These are phyloP conservation scores for Daldinia concentrica DNA, from an alignment of 495 filamentous ascomycete genomes.

Conservation along the genomic window DNA sequence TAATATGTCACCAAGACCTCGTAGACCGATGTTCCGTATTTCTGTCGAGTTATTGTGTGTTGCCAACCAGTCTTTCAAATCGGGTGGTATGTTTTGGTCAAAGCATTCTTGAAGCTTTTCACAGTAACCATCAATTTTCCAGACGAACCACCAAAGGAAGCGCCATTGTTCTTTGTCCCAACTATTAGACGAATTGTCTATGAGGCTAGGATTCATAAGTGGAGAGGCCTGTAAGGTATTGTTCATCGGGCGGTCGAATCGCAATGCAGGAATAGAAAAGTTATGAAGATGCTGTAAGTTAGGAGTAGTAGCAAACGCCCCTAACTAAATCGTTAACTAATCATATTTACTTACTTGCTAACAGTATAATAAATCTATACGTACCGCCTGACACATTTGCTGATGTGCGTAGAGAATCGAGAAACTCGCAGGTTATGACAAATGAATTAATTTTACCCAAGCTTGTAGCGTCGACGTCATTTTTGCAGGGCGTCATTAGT, in stretches of 20 bases:
- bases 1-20: conserved; percentile 19
- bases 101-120: conserved; percentile 20
- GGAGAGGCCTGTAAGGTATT: conserved; percentile 3
- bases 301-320: not conserved
- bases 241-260: not conserved
- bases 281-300: conserved; percentile 2
- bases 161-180: conserved; percentile 28
- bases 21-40: conserved; percentile 23
- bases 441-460: conserved; percentile 14
- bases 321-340: conserved; percentile 19
- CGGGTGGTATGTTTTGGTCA: not conserved
- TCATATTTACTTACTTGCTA: not conserved
- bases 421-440: conserved; percentile 16
- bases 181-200: conserved; percentile 7
- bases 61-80: conserved; percentile 26
- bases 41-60: not conserved
- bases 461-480: not conserved
- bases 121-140: conserved; percentile 19
- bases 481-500: not conserved
- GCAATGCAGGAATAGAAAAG: conserved; percentile 2
- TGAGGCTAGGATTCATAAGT: conserved; percentile 15
- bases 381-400: conserved; percentile 13
- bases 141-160: conserved; percentile 12
- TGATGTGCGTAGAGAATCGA: conserved; percentile 8
- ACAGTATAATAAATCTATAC: not conserved